Evolutionary conservation across 805 yeast genomes (phyloP).

Genomic region (Candida alai): DNA sequence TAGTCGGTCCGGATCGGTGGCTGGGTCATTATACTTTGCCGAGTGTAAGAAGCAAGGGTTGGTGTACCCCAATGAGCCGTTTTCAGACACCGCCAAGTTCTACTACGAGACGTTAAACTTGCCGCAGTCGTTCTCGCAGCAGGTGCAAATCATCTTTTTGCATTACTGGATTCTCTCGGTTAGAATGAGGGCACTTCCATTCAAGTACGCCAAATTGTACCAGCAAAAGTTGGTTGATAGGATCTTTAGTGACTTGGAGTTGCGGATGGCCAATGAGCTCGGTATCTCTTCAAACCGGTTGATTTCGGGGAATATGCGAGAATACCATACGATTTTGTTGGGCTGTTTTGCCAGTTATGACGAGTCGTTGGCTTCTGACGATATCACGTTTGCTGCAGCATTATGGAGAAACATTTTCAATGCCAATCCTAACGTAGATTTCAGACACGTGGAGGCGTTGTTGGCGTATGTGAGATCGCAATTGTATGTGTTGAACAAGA

Average conservation of each 20-base stretch:
- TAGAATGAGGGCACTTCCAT: constrained; percentile 95
- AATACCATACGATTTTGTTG: constrained; percentile 83
- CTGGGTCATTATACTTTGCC: constrained; percentile 83
- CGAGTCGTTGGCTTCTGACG: constrained; percentile 82
- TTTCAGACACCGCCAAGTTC: constrained; percentile 71
- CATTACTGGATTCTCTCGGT: constrained; percentile 94
- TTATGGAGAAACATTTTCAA: constrained; percentile 89
- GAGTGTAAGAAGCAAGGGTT: constrained; percentile 84
- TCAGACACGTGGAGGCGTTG: constrained; percentile 79
- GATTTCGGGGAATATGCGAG: constrained; percentile 82
- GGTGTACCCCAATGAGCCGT: constrained; percentile 67
- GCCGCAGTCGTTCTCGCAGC: constrained; percentile 88
- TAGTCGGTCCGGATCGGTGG: constrained; percentile 89
- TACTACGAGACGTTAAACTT: constrained; percentile 81
- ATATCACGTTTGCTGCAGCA: constrained; percentile 72
- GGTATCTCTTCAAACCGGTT: constrained; percentile 77
- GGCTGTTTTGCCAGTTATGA: constrained; percentile 90
- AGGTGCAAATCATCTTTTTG: constrained; percentile 88
- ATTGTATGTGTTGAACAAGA: constrained; percentile 77
- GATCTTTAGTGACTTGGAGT: constrained; percentile 85
- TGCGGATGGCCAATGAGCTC: constrained; percentile 80
- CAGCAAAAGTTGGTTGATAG: constrained; percentile 91
- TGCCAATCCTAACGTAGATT: constrained; percentile 76
- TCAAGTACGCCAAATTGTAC: constrained; percentile 80
- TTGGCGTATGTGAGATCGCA: constrained; percentile 91